Evolutionary conservation across 208 protist genomes (phyloP).

Genomic region (Leishmania braziliensis): DNA sequence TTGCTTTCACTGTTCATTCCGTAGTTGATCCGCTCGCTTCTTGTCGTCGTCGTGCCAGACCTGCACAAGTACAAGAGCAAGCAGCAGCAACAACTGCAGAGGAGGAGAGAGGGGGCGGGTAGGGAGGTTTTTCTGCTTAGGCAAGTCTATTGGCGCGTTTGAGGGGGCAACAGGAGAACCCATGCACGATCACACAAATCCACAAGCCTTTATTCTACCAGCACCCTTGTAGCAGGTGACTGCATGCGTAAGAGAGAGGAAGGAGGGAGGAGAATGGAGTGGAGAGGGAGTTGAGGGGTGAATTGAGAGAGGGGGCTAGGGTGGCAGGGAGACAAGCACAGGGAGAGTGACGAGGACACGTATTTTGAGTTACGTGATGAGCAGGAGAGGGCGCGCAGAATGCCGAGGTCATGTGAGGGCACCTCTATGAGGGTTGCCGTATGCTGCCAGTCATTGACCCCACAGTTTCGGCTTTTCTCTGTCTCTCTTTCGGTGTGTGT

Average conservation of each 20-base stretch:
- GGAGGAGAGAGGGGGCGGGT: neutral
- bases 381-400: neutral
- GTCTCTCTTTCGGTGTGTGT: neutral
- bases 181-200: neutral
- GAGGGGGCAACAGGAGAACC: neutral
- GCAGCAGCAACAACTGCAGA: neutral
- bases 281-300: neutral
- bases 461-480: neutral
- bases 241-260: neutral
- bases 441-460: neutral
- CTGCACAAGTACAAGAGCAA: neutral
- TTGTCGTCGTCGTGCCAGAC: neutral
- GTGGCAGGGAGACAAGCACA: neutral
- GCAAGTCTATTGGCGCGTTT: neutral
- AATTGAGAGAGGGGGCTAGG: neutral
- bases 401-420: neutral
- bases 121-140: neutral
- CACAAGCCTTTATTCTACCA: neutral
- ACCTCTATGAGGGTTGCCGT: neutral
- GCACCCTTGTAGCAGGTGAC: neutral
- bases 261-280: neutral
- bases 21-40: neutral
- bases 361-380: neutral
- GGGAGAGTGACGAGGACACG: neutral
- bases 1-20: neutral